Evolutionary conservation across 805 yeast species (phyloP).

Genomic region (Starmerella sp.): DNA sequence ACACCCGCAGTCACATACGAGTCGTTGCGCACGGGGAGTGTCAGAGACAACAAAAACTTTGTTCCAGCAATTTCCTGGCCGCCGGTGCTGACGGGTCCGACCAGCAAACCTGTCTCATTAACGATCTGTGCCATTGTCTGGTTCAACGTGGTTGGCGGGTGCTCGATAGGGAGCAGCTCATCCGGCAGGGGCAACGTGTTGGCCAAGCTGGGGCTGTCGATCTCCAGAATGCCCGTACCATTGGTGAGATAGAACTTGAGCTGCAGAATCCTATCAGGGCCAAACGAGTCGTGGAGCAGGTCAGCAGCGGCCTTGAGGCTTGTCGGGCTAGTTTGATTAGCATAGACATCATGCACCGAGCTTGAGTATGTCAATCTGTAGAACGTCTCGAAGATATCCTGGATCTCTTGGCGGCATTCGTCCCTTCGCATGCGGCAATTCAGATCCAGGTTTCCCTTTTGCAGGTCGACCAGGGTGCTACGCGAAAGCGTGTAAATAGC

Average conservation of each 20-base stretch:
- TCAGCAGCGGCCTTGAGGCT: conserved; percentile 5
- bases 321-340: background rate
- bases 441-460: conserved; percentile 22
- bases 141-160: background rate
- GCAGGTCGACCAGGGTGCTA: conserved; percentile 30
- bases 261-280: conserved; percentile 16
- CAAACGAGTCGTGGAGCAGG: conserved; percentile 16
- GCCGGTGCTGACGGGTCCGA: conserved; percentile 12
- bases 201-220: conserved; percentile 7
- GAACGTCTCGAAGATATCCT: conserved; percentile 9
- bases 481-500: conserved; percentile 31
- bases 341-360: conserved; percentile 14
- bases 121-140: background rate
- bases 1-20: background rate
- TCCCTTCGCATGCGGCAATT: conserved; percentile 18
- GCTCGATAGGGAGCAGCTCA: conserved; percentile 9
- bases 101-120: conserved; percentile 7
- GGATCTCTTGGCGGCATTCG: conserved; percentile 18
- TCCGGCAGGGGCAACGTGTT: conserved; percentile 9
- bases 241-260: conserved; percentile 14
- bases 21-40: conserved; percentile 12
- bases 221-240: conserved; percentile 15
- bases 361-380: conserved; percentile 15
- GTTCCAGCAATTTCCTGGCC: conserved; percentile 1
- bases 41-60: conserved; percentile 12